Base-by-base conservation (phyloP, 805 yeast species). In the Candida orba region DNA sequence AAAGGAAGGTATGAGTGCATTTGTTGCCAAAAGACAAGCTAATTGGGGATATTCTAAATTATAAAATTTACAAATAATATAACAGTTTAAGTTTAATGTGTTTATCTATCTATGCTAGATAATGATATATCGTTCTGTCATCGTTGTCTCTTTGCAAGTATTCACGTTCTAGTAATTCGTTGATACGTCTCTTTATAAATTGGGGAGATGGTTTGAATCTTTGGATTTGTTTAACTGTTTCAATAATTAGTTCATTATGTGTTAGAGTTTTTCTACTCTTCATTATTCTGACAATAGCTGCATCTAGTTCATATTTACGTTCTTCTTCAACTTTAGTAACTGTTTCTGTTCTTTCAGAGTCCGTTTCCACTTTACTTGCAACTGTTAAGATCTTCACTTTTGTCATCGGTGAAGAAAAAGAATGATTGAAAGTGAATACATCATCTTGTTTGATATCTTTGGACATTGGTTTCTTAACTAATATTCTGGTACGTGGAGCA, bases 261-360 rank as follows among this genome's bases (percentile, higher is more conserved):
- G 61, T 67, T 43, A 82, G 52, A 1, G 70, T 63, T 52, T 79
- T 81, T 30, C 89, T 67, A 1, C 86, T 73, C 64, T 89, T 89
- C 91, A 89, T 81, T n/a, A 82, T 78, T 41, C 96, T 71, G 6
- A 89, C 95, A 44, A 89, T 75, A 0, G 95, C 93, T 1, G 96
- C 95, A 57, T 86, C 93, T 3, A 84, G 68, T 54, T 81, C 85
- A 43, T 72, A 71, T 46, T 77, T 71, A 45, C 95, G 70, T 5
- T 87, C 78, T 51, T 76, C 81, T 34, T 73, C 72, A 27, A 87
- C 68, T 32, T 69, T 64, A n/a, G 71, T 71, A 58, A 79, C 64
- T 0, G 85, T 81, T 42, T 71, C 72, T 6, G 37, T 45, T 42
- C 57, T 45, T 43, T 52, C 60, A 12, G 40, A 23, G 44, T 77